Evolutionary conservation across 768 basidiomycete species (phyloP).

Genomic region (Trametes elegans): DNA sequence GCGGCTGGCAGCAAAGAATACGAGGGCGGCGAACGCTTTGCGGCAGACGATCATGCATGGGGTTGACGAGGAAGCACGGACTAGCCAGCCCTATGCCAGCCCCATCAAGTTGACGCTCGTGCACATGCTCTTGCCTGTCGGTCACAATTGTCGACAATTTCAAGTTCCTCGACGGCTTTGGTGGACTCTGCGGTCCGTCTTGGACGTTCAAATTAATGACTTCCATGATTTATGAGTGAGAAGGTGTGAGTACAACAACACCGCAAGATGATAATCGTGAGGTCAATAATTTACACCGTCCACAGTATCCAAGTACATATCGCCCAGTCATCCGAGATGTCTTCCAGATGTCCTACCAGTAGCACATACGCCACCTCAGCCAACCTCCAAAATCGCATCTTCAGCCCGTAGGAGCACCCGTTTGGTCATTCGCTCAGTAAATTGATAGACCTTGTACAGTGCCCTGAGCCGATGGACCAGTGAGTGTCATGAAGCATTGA

Average conservation of each 20-base stretch:
- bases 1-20: background rate
- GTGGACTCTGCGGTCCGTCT: too few relatives aligned
- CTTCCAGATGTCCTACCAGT: background rate
- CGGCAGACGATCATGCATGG: background rate
- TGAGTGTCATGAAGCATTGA: slow-evolving; percentile 4
- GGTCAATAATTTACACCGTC: background rate
- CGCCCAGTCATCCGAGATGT: background rate
- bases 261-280: background rate
- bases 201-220: too few relatives aligned
- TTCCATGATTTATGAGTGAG: too few relatives aligned
- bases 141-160: too few relatives aligned
- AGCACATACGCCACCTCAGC: background rate
- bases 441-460: slow-evolving; percentile 63
- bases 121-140: background rate
- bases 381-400: slow-evolving; percentile 76
- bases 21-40: background rate
- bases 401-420: slow-evolving; percentile 68
- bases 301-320: background rate
- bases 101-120: background rate
- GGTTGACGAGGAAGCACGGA: background rate
- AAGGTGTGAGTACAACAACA: too few relatives aligned
- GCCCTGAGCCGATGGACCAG: slow-evolving; percentile 44
- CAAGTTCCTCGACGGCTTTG: too few relatives aligned
- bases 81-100: background rate
- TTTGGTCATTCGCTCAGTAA: slow-evolving; percentile 59